A percentile compares a stretch with the other conserved stretches of the same genome.
Conservation (phyloP, 2,329 filamentous ascomycete genomes). For the Fusarium sp. region DNA sequence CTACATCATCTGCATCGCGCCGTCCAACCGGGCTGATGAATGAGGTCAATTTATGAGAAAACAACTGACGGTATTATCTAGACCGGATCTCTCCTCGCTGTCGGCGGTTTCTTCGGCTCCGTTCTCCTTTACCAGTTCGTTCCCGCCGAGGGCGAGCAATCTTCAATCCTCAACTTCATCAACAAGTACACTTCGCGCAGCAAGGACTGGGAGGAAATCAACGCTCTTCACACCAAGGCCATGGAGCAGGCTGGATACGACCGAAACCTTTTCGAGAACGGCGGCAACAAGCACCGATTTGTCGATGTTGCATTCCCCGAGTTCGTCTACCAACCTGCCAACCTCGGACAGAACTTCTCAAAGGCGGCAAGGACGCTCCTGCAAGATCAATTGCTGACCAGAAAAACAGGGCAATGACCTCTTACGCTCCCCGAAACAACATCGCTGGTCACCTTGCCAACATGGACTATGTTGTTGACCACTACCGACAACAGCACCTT, state of each 20-base stretch:
- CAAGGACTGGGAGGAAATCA: conserved; percentile 65
- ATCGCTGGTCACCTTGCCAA: conserved; percentile 67
- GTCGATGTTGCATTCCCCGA: conserved; percentile 69
- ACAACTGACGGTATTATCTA: conserved; percentile 48
- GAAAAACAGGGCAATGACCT: conserved; percentile 59
- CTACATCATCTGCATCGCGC: conserved; percentile 30
- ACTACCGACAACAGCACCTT: conserved; percentile 67
- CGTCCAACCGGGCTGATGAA: background rate
- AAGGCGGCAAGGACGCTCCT: background rate
- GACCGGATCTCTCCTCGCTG: conserved; percentile 62
- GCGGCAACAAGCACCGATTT: conserved; percentile 57
- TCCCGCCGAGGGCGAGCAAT: conserved; percentile 64
- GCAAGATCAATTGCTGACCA: conserved; percentile 37
- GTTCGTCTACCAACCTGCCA: conserved; percentile 57
- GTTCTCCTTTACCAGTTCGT: conserved; percentile 63
- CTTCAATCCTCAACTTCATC: conserved; percentile 61
- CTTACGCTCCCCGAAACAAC: conserved; percentile 63
- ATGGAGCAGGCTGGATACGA: conserved; percentile 69
- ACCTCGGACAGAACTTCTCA: background rate
- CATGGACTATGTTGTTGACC: conserved; percentile 67
- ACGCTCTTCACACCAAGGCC: conserved; percentile 63
- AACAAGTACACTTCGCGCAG: conserved; percentile 60
- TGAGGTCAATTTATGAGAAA: conserved; percentile 10
- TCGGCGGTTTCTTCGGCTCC: conserved; percentile 58
- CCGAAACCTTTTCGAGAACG: conserved; percentile 65